phyloP scores from a whole-genome alignment of 176 grass and related monocot genomes.

The Oryza meridionalis region DNA sequence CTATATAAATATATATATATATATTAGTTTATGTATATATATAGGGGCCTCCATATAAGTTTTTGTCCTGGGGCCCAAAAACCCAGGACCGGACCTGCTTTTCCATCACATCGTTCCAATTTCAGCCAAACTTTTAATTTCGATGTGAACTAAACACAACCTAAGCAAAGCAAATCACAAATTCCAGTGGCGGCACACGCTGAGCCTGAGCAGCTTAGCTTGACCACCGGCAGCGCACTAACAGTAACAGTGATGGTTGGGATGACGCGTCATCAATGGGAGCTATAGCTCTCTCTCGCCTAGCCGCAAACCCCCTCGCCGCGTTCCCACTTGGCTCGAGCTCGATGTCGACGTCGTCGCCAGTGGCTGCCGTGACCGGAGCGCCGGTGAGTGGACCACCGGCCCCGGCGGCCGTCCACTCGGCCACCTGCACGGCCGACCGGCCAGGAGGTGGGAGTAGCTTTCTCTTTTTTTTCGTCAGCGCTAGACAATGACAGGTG shows the following conservation, averaged over 20 bases:
- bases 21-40: no score
- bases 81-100: no score
- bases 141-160: no score
- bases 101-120: no score
- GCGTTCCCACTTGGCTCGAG: slow-evolving; percentile 21
- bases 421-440: neutral
- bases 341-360: neutral
- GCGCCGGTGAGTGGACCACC: neutral
- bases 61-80: no score
- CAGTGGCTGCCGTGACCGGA: neutral
- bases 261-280: neutral
- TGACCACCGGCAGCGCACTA: slow-evolving; percentile 27
- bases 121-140: no score
- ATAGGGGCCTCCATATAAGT: no score
- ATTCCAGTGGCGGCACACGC: neutral
- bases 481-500: neutral
- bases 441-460: neutral
- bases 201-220: neutral
- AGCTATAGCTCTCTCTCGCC: no score
- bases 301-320: neutral
- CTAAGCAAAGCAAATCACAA: neutral
- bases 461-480: neutral
- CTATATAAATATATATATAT: no score
- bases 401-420: neutral
- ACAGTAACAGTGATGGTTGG: neutral